Base-by-base conservation (phyloP, 257 asterid genomes). In the Craterostigma plantagineum region DNA sequence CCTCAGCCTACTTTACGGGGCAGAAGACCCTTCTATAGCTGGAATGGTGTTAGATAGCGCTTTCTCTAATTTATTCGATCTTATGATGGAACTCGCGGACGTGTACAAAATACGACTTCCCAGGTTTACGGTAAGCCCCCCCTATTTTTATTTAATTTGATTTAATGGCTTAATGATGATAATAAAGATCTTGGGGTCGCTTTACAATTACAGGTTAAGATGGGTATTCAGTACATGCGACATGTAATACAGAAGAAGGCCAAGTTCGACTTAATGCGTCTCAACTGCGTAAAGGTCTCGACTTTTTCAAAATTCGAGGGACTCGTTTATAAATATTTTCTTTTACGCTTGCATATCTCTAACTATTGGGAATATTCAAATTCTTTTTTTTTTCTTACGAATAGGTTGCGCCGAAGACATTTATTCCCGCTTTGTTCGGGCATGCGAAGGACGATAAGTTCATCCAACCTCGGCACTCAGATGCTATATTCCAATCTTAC, bases 21-120 rank as follows among this genome's bases (percentile, higher is more conserved):
- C 95, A 15, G 95, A 82, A 68, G 97, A 87, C 58, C 97, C 97
- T 56, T 81, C 95, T 41, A 72, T 87, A 53, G 97, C 95, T 53
- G 97, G 97, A 63, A 79, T 87, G 90, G 97, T 87, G 68, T 63
- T 87, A 69, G 97, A 87, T 63, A 87, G 97, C 60, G 95, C 95
- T 53, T 87, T 87, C 80, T 81, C 97, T 45, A 87, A 82, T 59
- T 70, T 87, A 67, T 87, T 76, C 66, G 64, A 70, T 70, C 90
- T 87, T 57, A 87, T 87, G 97, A 67, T 87, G 78, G 97, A 87
- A 55, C 95, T 82, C 53, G 97, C 92, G 23, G 90, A 81, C 54
- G 82, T 87, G 34, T 87, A 82, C 76, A 82, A 74, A 63, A 76
- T 87, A 37, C 83, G 92, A 56, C 80, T 87, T 67, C 97, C 97